These are phyloP conservation scores for Klebsormidium nitens DNA, from an alignment of 139 green algal genomes.

Conservation along the genomic window DNA sequence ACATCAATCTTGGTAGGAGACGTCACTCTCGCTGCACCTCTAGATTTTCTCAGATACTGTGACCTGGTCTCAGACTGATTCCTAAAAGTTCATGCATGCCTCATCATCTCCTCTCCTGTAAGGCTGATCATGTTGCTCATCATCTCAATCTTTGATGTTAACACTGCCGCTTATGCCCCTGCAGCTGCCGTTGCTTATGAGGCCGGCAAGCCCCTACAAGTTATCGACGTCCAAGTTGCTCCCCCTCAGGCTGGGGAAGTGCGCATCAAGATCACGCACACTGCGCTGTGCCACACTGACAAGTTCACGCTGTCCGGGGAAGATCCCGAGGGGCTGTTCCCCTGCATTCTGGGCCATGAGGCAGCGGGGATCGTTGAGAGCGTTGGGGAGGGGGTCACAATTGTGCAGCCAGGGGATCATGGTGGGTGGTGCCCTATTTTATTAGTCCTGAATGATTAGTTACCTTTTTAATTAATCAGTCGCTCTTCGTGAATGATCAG, in stretches of 20 bases:
- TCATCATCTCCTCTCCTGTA: no score
- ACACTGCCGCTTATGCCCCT: no score
- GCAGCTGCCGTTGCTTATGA: conserved; percentile 77
- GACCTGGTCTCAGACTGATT: no score
- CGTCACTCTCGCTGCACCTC: no score
- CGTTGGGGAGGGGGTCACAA: conserved; percentile 73
- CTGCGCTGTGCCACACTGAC: conserved; percentile 94
- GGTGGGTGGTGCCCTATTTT: conserved; percentile 95
- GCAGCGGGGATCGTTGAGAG: conserved; percentile 80
- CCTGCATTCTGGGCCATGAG: conserved; percentile 95
- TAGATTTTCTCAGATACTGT: no score
- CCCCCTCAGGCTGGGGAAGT: conserved; percentile 83
- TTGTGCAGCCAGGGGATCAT: conserved; percentile 68
- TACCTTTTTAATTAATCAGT: conserved; percentile 79
- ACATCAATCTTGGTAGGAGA: no score
- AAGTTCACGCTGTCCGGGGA: conserved; percentile 73
- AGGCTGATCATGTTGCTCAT: no score
- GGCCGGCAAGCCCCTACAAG: conserved; percentile 63
- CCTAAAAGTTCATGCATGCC: no score
- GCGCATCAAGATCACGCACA: conserved; percentile 62
- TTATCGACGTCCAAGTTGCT: conserved; percentile 68
- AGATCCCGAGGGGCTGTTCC: conserved; percentile 81
- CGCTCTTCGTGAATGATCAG: no score
- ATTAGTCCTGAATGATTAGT: conserved; percentile 47
- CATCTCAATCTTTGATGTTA: no score